Evolutionary conservation across 1,284 basidiomycete genomes (phyloP).

Genomic region (Abortiporus biennis): DNA sequence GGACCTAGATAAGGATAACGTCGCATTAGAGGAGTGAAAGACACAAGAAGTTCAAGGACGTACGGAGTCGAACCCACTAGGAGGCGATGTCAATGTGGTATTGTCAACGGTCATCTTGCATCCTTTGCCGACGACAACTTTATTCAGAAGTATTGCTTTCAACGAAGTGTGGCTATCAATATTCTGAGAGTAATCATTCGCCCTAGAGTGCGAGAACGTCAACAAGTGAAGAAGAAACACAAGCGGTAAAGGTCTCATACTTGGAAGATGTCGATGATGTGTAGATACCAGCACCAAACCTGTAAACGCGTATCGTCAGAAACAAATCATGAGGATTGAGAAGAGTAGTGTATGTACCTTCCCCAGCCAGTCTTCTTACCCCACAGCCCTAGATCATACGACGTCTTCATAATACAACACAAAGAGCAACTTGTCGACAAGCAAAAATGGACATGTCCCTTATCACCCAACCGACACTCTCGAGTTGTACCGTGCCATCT

Average conservation of each 20-base stretch:
- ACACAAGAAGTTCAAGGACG: not conserved
- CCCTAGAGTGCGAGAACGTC: no score
- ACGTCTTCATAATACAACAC: constrained; percentile 52
- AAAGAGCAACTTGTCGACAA: constrained; percentile 46
- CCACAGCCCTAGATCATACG: constrained; percentile 52
- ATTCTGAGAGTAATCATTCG: constrained; percentile 44
- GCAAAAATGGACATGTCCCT: constrained; percentile 48
- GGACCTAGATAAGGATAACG: constrained; percentile 27
- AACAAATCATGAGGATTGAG: not conserved
- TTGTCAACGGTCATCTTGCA: constrained; percentile 41
- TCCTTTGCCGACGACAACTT: constrained; percentile 56
- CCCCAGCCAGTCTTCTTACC: constrained; percentile 65
- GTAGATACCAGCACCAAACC: constrained; percentile 58
- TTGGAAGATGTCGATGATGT: constrained; percentile 58
- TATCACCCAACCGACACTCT: constrained; percentile 55
- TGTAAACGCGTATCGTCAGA: constrained; percentile 15
- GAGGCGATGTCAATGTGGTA: constrained; percentile 39
- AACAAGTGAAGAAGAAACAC: no score
- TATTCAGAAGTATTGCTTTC: constrained; percentile 45
- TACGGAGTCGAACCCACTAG: constrained; percentile 45
- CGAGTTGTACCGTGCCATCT: constrained; percentile 51
- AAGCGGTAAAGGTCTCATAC: no score
- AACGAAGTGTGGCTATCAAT: constrained; percentile 30
- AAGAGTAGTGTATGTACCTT: constrained; percentile 30
- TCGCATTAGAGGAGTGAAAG: no score